A percentile compares a stretch with the other conserved stretches of the same genome.
These are phyloP conservation scores for Aspergillus piperis DNA, from an alignment of 2,329 filamentous ascomycete species.

Conservation along the genomic window DNA sequence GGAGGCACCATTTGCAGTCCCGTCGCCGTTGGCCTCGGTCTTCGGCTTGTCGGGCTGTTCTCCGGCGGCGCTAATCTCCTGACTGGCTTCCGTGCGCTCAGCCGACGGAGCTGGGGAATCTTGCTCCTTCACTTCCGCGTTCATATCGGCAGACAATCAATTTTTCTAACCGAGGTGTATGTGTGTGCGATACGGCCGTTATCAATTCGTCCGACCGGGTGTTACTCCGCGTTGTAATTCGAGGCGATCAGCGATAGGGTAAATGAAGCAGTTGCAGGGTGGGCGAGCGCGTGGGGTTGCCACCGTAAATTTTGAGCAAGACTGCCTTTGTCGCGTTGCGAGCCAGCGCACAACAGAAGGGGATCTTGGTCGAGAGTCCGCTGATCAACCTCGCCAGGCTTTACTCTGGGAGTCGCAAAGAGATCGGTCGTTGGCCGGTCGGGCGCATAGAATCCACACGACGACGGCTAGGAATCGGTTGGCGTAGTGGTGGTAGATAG, in stretches of 20 bases:
- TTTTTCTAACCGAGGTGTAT: not conserved
- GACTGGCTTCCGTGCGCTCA: conserved; percentile 41
- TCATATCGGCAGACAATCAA: conserved; percentile 36
- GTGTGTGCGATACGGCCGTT: not conserved
- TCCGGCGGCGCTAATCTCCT: conserved; percentile 39
- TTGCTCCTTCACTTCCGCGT: conserved; percentile 36
- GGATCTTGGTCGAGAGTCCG: conserved; percentile 17
- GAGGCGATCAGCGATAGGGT: not conserved
- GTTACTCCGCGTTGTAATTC: not conserved
- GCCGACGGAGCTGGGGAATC: conserved; percentile 38
- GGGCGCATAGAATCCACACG: conserved; percentile 22
- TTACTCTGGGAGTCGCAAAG: conserved; percentile 15
- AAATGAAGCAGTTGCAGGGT: not conserved
- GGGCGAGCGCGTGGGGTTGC: not conserved
- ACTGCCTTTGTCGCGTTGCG: conserved; percentile 16
- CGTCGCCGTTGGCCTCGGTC: conserved; percentile 49
- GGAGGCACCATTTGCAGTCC: conserved; percentile 51
- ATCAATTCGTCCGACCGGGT: not conserved
- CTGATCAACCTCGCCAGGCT: not conserved
- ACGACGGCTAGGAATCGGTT: not conserved
- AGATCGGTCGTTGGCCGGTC: conserved; percentile 11
- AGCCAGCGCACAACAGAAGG: conserved; percentile 9
- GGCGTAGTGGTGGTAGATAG: conserved; percentile 3
- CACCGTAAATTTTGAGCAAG: conserved; percentile 8
- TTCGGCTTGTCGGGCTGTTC: conserved; percentile 41